These are phyloP conservation scores for Candida smagusa DNA, from an alignment of 1,139 yeast genomes.

Conservation along the genomic window DNA sequence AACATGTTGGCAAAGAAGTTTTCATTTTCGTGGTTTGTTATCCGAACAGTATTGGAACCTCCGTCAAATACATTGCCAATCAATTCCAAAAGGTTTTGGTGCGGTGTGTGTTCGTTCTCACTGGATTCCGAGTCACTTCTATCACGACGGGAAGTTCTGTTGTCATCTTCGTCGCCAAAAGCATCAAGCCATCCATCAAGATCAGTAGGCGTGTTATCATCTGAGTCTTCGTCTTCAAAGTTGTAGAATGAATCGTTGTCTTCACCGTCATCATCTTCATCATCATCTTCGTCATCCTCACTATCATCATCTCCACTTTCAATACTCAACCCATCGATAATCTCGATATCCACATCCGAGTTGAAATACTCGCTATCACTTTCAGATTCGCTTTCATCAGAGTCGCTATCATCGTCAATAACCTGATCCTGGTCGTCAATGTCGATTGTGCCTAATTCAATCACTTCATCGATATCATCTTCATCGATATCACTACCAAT, in stretches of 20 bases:
- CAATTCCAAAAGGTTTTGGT: conserved; percentile 8
- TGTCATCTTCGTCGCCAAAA: conserved; percentile 20
- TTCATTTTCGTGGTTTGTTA: conserved; percentile 7
- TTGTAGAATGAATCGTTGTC: conserved; percentile 33
- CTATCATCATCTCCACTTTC: conserved; percentile 19
- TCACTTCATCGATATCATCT: conserved; percentile 24
- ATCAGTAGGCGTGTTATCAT: conserved; percentile 40
- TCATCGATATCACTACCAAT: conserved; percentile 15
- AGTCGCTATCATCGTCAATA: conserved; percentile 23
- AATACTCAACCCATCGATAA: conserved; percentile 40
- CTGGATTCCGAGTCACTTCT: conserved; percentile 3
- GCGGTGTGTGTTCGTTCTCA: conserved; percentile 7
- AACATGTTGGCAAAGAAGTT: conserved; percentile 11
- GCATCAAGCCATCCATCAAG: conserved; percentile 47
- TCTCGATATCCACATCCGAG: conserved; percentile 30
- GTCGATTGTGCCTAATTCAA: conserved; percentile 15
- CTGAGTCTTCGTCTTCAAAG: conserved; percentile 23
- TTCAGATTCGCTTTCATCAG: conserved; percentile 15
- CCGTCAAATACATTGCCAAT: conserved; percentile 14
- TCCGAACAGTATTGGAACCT: conserved; percentile 11
- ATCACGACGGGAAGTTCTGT: conserved; percentile 1
- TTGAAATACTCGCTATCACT: conserved; percentile 16
- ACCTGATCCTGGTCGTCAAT: conserved; percentile 19
- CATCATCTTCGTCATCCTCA: conserved; percentile 13
- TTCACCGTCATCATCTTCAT: conserved; percentile 25